These are phyloP conservation scores for Cryptococcus sp. DNA, from an alignment of 1,284 basidiomycete species.

Conservation along the genomic window DNA sequence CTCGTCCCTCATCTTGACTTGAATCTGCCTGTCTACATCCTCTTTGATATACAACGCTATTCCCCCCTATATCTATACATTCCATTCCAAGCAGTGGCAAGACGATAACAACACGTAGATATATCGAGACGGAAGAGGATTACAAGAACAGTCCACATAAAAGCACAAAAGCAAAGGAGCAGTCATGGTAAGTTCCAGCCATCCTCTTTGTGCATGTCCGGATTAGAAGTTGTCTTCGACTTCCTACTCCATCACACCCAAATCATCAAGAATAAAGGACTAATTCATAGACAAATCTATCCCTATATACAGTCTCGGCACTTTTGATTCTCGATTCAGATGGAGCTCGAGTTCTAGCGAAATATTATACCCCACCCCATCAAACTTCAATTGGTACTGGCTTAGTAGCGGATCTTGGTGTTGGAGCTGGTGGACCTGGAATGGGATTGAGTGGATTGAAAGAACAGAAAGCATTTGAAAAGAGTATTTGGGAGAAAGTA, in stretches of 20 bases:
- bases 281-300: conserved; percentile 61
- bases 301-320: conserved; percentile 77
- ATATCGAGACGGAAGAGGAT: too few species aligned
- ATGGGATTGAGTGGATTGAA: conserved; percentile 60
- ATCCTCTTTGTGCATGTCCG: too few species aligned
- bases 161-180: too few species aligned
- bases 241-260: too few species aligned
- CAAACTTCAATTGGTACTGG: conserved; percentile 53
- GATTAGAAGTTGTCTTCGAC: too few species aligned
- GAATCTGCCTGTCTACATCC: background rate
- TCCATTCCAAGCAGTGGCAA: too few species aligned
- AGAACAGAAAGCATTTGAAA: conserved; percentile 94
- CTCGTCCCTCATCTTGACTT: background rate
- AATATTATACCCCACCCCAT: conserved; percentile 71
- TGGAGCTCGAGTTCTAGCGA: conserved; percentile 88
- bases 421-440: conserved; percentile 39
- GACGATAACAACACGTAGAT: too few species aligned
- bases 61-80: too few species aligned
- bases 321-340: conserved; percentile 92
- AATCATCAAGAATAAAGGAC: too few species aligned
- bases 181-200: too few species aligned
- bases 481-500: conserved; percentile 91
- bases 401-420: conserved; percentile 49
- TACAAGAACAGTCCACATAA: too few species aligned
- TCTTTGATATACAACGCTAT: background rate